phyloP scores from a whole-genome alignment of 1,284 basidiomycete species.

The Sporisorium sorghi region DNA sequence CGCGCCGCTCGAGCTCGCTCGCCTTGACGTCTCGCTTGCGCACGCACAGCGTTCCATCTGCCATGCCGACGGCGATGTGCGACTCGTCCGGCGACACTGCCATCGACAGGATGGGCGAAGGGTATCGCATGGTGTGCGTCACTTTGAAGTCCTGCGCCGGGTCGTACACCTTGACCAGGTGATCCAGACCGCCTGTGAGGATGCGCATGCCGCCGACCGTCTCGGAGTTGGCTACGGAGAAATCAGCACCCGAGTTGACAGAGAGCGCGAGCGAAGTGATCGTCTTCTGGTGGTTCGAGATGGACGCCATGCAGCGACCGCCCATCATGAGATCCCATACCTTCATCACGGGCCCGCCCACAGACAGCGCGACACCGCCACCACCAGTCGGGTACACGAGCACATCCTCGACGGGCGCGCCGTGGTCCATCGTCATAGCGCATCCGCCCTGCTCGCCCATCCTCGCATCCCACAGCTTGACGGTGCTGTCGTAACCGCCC shows the following conservation, averaged over 20 bases:
- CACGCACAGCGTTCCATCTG: slow-evolving; percentile 84
- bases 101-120: slow-evolving; percentile 88
- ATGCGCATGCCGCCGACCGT: slow-evolving; percentile 77
- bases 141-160: slow-evolving; percentile 79
- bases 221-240: slow-evolving; percentile 26
- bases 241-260: slow-evolving; percentile 60
- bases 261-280: slow-evolving; percentile 79
- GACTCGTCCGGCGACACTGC: slow-evolving; percentile 97
- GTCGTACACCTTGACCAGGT: slow-evolving; percentile 99
- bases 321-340: slow-evolving; percentile 96
- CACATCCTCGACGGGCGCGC: slow-evolving; percentile 87
- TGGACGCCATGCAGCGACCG: slow-evolving; percentile 73
- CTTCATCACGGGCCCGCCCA: slow-evolving; percentile 90
- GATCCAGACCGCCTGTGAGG: slow-evolving; percentile 90
- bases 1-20: slow-evolving; percentile 73
- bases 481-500: slow-evolving; percentile 93
- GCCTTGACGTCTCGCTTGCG: slow-evolving; percentile 78
- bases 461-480: slow-evolving; percentile 88
- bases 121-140: slow-evolving; percentile 98
- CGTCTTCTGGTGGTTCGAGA: slow-evolving; percentile 93
- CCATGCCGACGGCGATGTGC: slow-evolving; percentile 94
- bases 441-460: slow-evolving; percentile 58
- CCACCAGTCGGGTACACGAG: slow-evolving; percentile 83
- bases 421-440: slow-evolving; percentile 68
- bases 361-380: slow-evolving; percentile 85